Evolutionary conservation across 495 filamentous ascomycete genomes (phyloP).

Genomic region (Hyphodiscus hymeniophilus): DNA sequence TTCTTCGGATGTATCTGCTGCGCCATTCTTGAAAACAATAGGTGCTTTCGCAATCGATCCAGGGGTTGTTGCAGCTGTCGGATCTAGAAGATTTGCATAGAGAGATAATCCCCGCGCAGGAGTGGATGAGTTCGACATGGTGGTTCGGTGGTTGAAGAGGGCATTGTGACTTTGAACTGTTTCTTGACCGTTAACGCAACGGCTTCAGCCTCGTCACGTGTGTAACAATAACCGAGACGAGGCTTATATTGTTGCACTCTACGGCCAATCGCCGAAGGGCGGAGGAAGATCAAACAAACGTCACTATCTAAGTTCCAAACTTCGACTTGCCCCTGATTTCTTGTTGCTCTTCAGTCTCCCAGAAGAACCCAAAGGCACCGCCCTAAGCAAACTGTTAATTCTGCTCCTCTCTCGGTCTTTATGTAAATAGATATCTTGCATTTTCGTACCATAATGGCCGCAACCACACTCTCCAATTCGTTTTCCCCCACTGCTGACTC

Average conservation of each 20-base stretch:
- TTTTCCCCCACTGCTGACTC: slow-evolving; percentile 17
- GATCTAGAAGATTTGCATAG: slow-evolving; percentile 49
- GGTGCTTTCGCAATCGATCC: slow-evolving; percentile 70
- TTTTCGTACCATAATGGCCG: slow-evolving; percentile 9
- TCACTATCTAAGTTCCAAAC: too few relatives aligned
- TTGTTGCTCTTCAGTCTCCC: background rate
- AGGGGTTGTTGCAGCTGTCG: slow-evolving; percentile 28
- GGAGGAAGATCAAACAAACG: too few relatives aligned
- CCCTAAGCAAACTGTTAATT: too few relatives aligned
- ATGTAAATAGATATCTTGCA: background rate
- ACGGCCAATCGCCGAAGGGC: too few relatives aligned
- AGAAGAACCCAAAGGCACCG: too few relatives aligned
- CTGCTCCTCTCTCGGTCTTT: too few relatives aligned
- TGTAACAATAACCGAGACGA: too few relatives aligned
- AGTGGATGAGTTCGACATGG: slow-evolving; percentile 15
- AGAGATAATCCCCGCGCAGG: slow-evolving; percentile 35
- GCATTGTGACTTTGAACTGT: background rate
- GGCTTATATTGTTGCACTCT: too few relatives aligned
- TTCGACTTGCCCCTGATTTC: too few relatives aligned
- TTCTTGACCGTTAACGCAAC: too few relatives aligned
- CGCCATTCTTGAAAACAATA: slow-evolving; percentile 60
- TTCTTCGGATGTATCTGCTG: slow-evolving; percentile 44
- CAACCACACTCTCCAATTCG: slow-evolving; percentile 23
- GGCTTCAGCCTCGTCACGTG: too few relatives aligned
- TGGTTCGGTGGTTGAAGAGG: background rate